phyloP scores from a whole-genome alignment of 2,329 filamentous ascomycete genomes.

The Colletotrichum navitas region DNA sequence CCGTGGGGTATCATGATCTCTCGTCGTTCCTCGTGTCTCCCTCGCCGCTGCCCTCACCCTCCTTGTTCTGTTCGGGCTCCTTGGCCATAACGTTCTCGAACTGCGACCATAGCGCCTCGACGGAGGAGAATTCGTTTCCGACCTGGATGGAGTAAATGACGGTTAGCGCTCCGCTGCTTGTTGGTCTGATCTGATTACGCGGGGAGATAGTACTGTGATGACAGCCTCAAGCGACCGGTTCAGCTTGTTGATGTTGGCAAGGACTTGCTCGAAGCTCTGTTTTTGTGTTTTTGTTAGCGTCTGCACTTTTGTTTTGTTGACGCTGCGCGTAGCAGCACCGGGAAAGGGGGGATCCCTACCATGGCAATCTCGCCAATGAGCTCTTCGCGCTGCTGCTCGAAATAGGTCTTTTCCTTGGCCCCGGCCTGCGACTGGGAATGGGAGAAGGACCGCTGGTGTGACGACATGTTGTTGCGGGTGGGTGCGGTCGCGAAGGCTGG shows the following conservation, averaged over 20 bases:
- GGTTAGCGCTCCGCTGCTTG: background rate
- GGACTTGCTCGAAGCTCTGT: constrained; percentile 85
- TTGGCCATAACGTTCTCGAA: constrained; percentile 97
- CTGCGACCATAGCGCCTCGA: constrained; percentile 96
- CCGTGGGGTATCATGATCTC: constrained; percentile 42
- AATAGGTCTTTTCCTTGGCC: constrained; percentile 69
- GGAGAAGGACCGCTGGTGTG: constrained; percentile 42
- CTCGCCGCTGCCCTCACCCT: constrained; percentile 44
- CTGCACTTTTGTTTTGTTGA: constrained; percentile 54
- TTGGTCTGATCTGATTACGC: accelerated
- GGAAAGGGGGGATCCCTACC: constrained; percentile 56
- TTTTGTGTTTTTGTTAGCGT: constrained; percentile 10
- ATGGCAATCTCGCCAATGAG: constrained; percentile 80
- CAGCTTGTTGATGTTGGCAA: constrained; percentile 95
- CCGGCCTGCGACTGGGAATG: constrained; percentile 39
- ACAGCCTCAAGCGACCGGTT: constrained; percentile 94
- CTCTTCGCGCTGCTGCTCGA: constrained; percentile 80
- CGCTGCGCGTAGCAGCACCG: background rate
- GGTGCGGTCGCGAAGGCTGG: background rate
- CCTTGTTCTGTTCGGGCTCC: constrained; percentile 58
- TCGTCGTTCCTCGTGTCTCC: constrained; percentile 48
- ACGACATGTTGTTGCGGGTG: constrained; percentile 25
- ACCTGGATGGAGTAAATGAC: constrained; percentile 67
- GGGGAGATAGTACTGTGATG: constrained; percentile 72
- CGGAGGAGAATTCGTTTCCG: constrained; percentile 96